Conservation (phyloP, 805 yeast species). For the Kodamaea fukazawae region DNA sequence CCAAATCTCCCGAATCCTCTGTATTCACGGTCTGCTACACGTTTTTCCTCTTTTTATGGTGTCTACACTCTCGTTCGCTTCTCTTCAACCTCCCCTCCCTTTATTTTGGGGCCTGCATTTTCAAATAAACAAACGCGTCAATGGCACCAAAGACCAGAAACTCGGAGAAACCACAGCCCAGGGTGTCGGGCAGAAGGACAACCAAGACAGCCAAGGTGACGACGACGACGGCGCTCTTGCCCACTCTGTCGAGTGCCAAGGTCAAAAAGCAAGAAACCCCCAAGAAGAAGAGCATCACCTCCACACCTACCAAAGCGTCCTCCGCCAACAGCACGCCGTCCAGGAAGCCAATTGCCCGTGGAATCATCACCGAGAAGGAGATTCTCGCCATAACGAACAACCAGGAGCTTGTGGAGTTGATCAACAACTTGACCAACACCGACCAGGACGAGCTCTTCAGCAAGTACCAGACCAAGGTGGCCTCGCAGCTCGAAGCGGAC, state of each 20-base stretch:
- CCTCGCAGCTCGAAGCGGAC: slow-evolving; percentile 17
- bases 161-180: background rate
- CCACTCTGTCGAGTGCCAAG: background rate
- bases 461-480: slow-evolving; percentile 21
- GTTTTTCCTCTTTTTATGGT: too few species aligned
- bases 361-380: slow-evolving; percentile 7
- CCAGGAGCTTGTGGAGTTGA: slow-evolving; percentile 26
- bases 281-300: background rate
- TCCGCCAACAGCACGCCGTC: slow-evolving; percentile 4
- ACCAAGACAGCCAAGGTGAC: background rate
- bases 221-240: background rate
- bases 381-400: slow-evolving; percentile 13
- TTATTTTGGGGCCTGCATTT: too few species aligned
- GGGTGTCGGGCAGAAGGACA: background rate
- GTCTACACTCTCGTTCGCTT: too few species aligned
- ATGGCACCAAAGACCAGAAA: background rate
- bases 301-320: background rate
- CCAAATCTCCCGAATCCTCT: too few species aligned
- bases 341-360: background rate
- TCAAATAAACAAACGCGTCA: background rate
- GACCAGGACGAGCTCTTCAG: slow-evolving; percentile 32
- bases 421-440: slow-evolving; percentile 30
- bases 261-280: background rate
- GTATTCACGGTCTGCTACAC: too few species aligned
- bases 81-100: too few species aligned